Base-by-base conservation (phyloP, 768 basidiomycete species). In the Scleroderma citrinum region DNA sequence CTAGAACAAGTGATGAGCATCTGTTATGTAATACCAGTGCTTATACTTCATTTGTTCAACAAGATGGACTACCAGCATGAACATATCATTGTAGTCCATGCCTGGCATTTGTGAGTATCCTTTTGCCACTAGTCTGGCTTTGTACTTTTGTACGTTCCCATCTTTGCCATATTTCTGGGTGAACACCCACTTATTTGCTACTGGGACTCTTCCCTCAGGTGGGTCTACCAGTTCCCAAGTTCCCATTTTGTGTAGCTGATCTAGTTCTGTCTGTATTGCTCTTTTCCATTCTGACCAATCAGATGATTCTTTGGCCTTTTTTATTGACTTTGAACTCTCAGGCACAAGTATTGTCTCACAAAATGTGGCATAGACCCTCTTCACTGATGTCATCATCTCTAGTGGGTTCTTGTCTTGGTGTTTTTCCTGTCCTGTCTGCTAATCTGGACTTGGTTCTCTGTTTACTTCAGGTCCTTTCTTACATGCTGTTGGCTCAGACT, bases 91-190 rank as follows among this genome's bases (percentile, higher is more conserved):
- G 48, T 62, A 75, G 40, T 75, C 68, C 10, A 66, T 44, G 5
- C 70, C 69, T 2, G 53, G 58, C 1, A 61, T 53, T 40, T 77
- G 74, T 0, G 62, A 57, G 58, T 62, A 74, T 0, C 72, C 73
- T 44, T 70, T 62, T 0, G 70, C 74, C 0, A 74, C 73, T 0
- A 76, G 59, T 24, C 70, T 56, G 14, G 64, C 73, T 55, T 75
- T 73, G 56, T 45, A 45, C 24, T 45, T 45, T 31, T 32, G 19
- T 8, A 44, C 11, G 35, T 53, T 30, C 49, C 44, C 26, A 50
- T 39, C 39, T 1, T 11, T 38, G 36, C n/a, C 36, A 37, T 37
- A 37, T 10, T 37, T 37, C 7, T 20, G 2, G 5, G 36, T n/a
- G 4, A 55, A 48, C 13, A 70, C 63, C 69, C 66, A 69, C 49